Evolutionary conservation across 2,329 filamentous ascomycete genomes (phyloP).

Genomic region (Cercospora brassicicola): DNA sequence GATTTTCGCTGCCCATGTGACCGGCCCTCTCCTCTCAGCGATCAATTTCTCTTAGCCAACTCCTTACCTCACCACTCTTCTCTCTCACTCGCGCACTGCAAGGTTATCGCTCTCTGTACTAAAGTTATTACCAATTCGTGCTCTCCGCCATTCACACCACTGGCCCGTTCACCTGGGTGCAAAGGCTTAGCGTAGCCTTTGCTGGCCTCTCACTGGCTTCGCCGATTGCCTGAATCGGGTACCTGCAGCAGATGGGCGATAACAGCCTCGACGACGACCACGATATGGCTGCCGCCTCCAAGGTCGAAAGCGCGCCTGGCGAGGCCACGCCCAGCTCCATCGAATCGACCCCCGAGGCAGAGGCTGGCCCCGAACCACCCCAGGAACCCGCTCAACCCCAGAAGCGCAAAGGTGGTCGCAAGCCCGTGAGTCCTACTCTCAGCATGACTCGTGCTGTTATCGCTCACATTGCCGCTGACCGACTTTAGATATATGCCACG

Average conservation of each 20-base stretch:
- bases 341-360: constrained; percentile 52
- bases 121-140: constrained; percentile 35
- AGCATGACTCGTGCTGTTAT: constrained; percentile 18
- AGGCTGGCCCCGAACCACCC: constrained; percentile 44
- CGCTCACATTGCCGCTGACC: constrained; percentile 11
- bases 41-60: constrained; percentile 34
- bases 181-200: constrained; percentile 37
- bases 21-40: constrained; percentile 24
- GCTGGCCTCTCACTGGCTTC: constrained; percentile 33
- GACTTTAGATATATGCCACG: constrained; percentile 87
- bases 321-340: constrained; percentile 50
- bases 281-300: constrained; percentile 49
- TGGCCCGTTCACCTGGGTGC: constrained; percentile 29
- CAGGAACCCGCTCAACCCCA: constrained; percentile 55
- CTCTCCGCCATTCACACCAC: neutral
- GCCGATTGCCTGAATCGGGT: constrained; percentile 39
- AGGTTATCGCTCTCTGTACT: constrained; percentile 44
- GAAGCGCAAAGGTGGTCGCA: constrained; percentile 96
- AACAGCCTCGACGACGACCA: constrained; percentile 39
- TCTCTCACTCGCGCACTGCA: constrained; percentile 26
- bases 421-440: constrained; percentile 69
- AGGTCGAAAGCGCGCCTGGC: constrained; percentile 47
- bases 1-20: constrained; percentile 14
- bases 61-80: constrained; percentile 34
- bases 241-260: constrained; percentile 55